Evolutionary conservation across 768 basidiomycete genomes (phyloP).

Genomic region (Lactifluus pinguis): DNA sequence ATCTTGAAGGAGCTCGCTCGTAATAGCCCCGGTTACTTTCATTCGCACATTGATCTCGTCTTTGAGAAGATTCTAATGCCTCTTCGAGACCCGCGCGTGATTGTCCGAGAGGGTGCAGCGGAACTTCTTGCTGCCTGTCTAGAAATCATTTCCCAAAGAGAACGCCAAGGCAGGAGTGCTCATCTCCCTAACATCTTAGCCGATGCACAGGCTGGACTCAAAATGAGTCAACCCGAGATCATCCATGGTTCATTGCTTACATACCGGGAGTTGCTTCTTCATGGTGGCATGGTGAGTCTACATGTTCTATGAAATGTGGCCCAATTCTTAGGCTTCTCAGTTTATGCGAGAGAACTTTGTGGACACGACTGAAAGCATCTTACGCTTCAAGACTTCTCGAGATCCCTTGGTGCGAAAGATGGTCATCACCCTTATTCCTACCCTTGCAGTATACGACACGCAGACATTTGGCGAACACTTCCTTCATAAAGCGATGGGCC

Average conservation of each 20-base stretch:
- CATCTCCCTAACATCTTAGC: constrained; percentile 77
- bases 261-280: constrained; percentile 81
- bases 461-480: constrained; percentile 87
- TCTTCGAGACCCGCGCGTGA: constrained; percentile 78
- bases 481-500: constrained; percentile 89
- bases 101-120: constrained; percentile 88
- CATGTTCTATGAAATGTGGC: neutral
- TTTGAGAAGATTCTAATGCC: constrained; percentile 92
- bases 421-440: constrained; percentile 93
- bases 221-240: constrained; percentile 72
- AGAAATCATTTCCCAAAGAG: constrained; percentile 72
- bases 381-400: constrained; percentile 79
- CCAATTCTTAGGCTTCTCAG: constrained; percentile 28
- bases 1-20: constrained; percentile 90
- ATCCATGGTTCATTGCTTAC: constrained; percentile 91
- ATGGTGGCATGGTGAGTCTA: constrained; percentile 81
- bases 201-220: constrained; percentile 79
- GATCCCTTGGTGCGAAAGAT: constrained; percentile 86
- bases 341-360: constrained; percentile 85
- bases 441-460: constrained; percentile 89
- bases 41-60: constrained; percentile 77
- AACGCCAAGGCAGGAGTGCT: constrained; percentile 53
- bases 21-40: constrained; percentile 81
- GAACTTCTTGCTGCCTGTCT: constrained; percentile 90
- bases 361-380: constrained; percentile 81